phyloP scores from a whole-genome alignment of 2,329 filamentous ascomycete genomes.

The Cryphonectria carpinicola region DNA sequence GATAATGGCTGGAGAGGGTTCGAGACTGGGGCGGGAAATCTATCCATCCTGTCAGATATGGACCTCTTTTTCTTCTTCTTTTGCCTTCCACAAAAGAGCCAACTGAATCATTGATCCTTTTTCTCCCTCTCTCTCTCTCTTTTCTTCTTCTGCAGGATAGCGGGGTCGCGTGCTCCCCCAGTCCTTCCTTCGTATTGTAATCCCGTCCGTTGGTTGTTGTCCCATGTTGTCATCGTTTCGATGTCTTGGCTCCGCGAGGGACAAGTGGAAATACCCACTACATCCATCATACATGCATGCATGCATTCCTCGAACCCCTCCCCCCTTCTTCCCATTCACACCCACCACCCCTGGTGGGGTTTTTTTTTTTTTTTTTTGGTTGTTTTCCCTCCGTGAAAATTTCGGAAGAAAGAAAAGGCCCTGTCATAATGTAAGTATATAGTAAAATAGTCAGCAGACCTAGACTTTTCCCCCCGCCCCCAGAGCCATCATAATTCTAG shows the following conservation, averaged over 20 bases:
- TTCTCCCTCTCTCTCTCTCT: no score
- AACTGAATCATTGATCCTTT: neutral
- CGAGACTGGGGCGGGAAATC: neutral
- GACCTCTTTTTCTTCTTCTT: constrained; percentile 19
- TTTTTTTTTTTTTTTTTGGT: neutral
- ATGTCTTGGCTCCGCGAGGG: neutral
- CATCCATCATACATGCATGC: neutral
- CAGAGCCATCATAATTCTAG: neutral
- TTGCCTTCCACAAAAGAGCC: neutral
- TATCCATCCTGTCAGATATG: constrained; percentile 18
- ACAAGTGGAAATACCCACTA: neutral
- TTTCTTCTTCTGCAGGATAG: neutral
- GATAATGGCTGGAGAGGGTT: neutral
- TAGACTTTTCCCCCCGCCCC: neutral
- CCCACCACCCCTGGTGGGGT: neutral
- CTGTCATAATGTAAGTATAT: neutral
- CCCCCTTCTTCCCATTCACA: neutral
- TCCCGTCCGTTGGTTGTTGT: neutral
- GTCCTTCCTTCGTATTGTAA: neutral
- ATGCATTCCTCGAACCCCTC: neutral
- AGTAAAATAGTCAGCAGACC: neutral
- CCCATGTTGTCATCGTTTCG: neutral
- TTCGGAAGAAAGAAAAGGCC: neutral
- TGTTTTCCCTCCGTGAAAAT: neutral
- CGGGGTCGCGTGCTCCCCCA: no score